Evolutionary conservation across 768 basidiomycete species (phyloP).

Genomic region (Tylopilus balloui): DNA sequence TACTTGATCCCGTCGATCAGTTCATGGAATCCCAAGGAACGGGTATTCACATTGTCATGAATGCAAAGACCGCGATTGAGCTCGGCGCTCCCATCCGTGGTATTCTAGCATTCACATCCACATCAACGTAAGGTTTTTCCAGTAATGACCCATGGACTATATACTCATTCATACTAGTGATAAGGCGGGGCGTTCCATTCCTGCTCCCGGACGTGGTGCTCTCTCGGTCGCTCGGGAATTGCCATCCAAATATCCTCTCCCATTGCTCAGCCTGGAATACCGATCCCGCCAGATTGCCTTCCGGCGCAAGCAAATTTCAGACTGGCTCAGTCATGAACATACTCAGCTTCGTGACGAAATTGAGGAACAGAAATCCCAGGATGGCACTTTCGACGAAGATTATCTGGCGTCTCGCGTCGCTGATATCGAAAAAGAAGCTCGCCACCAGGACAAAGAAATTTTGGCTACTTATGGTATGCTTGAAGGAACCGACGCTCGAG

Average conservation of each 20-base stretch:
- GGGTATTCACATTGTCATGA: slow-evolving; percentile 97
- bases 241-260: slow-evolving; percentile 69
- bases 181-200: slow-evolving; percentile 97
- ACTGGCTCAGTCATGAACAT: slow-evolving; percentile 92
- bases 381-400: slow-evolving; percentile 51
- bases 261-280: slow-evolving; percentile 80
- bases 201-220: slow-evolving; percentile 93
- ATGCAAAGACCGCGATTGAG: slow-evolving; percentile 90
- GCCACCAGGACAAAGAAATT: slow-evolving; percentile 87
- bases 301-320: slow-evolving; percentile 91
- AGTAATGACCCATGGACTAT: background rate
- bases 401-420: slow-evolving; percentile 75
- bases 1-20: slow-evolving; percentile 30
- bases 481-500: slow-evolving; percentile 76
- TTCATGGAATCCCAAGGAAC: slow-evolving; percentile 98
- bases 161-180: slow-evolving; percentile 50
- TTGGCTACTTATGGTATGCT: slow-evolving; percentile 96
- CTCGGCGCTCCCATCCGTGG: slow-evolving; percentile 92
- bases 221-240: slow-evolving; percentile 86
- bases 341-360: slow-evolving; percentile 78
- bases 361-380: slow-evolving; percentile 51
- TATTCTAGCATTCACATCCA: slow-evolving; percentile 92
- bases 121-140: slow-evolving; percentile 71
- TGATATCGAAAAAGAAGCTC: slow-evolving; percentile 86
- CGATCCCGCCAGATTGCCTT: slow-evolving; percentile 91